Evolutionary conservation across 2,329 filamentous ascomycete genomes (phyloP), one percentile per base, ranked within the genome.

Genomic region (Calonectria fujianensis): DNA sequence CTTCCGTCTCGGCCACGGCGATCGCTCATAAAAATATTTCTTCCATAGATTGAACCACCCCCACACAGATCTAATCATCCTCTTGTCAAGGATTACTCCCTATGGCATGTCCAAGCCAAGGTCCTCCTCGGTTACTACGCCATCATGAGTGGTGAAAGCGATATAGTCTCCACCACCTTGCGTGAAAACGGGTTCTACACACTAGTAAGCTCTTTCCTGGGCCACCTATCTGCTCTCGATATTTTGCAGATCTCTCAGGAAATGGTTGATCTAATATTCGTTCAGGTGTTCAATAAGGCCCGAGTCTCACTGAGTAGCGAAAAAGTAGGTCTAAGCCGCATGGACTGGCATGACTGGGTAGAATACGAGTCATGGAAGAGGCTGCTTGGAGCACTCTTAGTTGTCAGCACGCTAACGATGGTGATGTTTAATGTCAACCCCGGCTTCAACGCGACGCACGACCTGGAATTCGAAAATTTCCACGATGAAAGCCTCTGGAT

Each of bases 281-380:
- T 39, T 20, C n/a, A 59, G 52, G 2, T 57, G n/a, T 57, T 20
- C 18, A 39, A 45, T 4, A 66, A 65, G 10, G 71, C 27, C 54
- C 13, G 50, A 52, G 50, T 7, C 24, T 27, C 50, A 29, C 24
- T 52, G 24, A 27, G 24, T 29, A 18, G 50, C 3, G 18, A 52
- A 24, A 27, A 31, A 5, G 18, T 10, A 52, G 24, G 24, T 31
- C 27, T 27, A 10, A 52, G 50, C 9, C 50, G 50, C 27, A 29
- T 31, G 10, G 50, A 27, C 29, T 76, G 75, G 75, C 20, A 39
- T 13, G 24, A 59, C 24, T 77, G 75, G 75, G 69, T 74, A 39
- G 32, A 75, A 13, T 52, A 18, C 2, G 75, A 77, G n/a, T 75
- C 75, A 2, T 70, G 73, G 64, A 77, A 77, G 48, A 29, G 75